Evolutionary conservation across 768 basidiomycete species (phyloP), one percentile per base, ranked within the genome.

Genomic region (Tricholoma furcatifolium): DNA sequence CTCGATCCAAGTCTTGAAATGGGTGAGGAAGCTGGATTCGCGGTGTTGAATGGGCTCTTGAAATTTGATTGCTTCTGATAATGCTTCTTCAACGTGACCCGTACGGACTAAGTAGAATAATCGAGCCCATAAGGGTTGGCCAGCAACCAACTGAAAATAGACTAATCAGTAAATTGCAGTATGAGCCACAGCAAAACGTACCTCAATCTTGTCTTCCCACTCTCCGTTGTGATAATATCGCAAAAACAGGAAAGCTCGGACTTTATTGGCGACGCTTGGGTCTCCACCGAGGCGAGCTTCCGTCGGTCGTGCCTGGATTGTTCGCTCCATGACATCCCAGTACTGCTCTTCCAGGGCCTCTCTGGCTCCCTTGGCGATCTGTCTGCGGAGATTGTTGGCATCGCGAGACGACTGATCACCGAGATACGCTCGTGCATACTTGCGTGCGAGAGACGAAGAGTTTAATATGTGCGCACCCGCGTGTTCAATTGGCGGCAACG

Each of bases 231-330:
- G 77, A 63, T 93, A 91, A 69, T 88, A 91, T 58, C 82, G 74
- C 47, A 98, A 84, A 21, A 88, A 74, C 27, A 95, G 73, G 66
- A 92, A 98, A 0, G 93, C 93, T 9, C 94, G 77, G 39, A 98
- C 83, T 66, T 89, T 93, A 76, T 98, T 97, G 27, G 84, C 76
- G 11, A 94, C 76, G 53, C 90, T 91, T 0, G 96, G 96, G 52
- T 94, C 88, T 21, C 96, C 96, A 14, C 96, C 96, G 4, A 99
- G 76, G 36, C 80, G 76, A 1, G 96, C 96, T 59, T 97, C 91
- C 48, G 82, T 78, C 0, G 93, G 91, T 10, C 91, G 74, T 2
- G 88, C 79, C 50, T 91, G 87, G 14, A 99, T 78, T 0, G 88
- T 88, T 39, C 86, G 81, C 53, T 95, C 92, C 47, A 99, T 62